Conservation (phyloP, 2,329 filamentous ascomycete species). For the Metarhizium sp. region DNA sequence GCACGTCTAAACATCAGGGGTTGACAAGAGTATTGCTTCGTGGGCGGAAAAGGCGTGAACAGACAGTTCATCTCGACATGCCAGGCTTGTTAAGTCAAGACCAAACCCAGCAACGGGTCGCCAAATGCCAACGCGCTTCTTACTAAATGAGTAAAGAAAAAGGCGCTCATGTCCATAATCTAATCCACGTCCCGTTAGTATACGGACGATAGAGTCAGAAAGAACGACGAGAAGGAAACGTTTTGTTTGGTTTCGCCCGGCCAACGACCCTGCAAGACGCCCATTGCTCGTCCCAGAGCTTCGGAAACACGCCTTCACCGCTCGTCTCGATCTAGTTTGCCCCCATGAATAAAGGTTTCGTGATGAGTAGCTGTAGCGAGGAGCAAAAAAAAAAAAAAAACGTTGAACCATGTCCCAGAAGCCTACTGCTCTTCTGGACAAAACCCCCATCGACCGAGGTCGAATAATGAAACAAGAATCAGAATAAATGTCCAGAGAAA, state of each 20-base stretch:
- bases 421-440: constrained; percentile 16
- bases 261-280: constrained; percentile 12
- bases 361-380: neutral
- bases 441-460: constrained; percentile 1
- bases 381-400: neutral
- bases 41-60: too few species aligned
- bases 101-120: neutral
- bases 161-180: neutral
- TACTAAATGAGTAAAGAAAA: neutral
- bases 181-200: neutral
- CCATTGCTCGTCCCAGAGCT: constrained; percentile 15
- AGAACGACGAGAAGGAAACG: neutral
- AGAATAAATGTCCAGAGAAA: neutral
- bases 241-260: neutral
- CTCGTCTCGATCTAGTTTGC: neutral
- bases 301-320: neutral
- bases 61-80: neutral
- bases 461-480: neutral
- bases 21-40: too few species aligned
- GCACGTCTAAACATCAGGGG: too few species aligned
- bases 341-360: neutral
- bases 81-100: neutral
- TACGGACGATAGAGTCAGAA: neutral
- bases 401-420: constrained; percentile 8
- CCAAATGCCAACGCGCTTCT: neutral